Evolutionary conservation across 2,329 filamentous ascomycete species (phyloP).

Genomic region (Fusarium armeniacum): DNA sequence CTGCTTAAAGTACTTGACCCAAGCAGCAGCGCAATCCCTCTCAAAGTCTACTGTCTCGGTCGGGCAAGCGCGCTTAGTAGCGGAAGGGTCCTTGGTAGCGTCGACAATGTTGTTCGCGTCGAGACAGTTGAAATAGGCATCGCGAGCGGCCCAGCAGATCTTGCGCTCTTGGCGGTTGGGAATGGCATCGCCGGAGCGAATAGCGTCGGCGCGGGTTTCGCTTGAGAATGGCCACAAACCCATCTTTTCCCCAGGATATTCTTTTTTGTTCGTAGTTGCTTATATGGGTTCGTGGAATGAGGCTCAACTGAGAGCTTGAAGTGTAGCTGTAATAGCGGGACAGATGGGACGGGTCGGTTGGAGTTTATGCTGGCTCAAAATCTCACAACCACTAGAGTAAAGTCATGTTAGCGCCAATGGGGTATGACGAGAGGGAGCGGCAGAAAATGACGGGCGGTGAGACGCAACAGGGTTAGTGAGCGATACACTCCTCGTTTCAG

Average conservation of each 20-base stretch:
- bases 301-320: slow-evolving; percentile 20
- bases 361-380: slow-evolving; percentile 33
- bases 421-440: slow-evolving; percentile 39
- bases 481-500: slow-evolving; percentile 22
- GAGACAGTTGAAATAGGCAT: slow-evolving; percentile 89
- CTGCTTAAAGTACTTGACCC: slow-evolving; percentile 99
- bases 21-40: slow-evolving; percentile 87
- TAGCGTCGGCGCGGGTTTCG: slow-evolving; percentile 64
- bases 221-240: slow-evolving; percentile 63
- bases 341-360: slow-evolving; percentile 1
- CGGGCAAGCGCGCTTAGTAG: slow-evolving; percentile 58
- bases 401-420: slow-evolving; percentile 17
- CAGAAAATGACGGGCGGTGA: slow-evolving; percentile 39
- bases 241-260: slow-evolving; percentile 54
- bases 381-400: slow-evolving; percentile 21
- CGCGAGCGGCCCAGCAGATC: slow-evolving; percentile 90
- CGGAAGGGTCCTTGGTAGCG: slow-evolving; percentile 60
- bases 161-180: slow-evolving; percentile 87
- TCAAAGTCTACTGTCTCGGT: slow-evolving; percentile 73
- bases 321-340: slow-evolving; percentile 24
- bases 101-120: slow-evolving; percentile 87
- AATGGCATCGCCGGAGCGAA: slow-evolving; percentile 73
- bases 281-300: background rate
- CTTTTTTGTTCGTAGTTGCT: slow-evolving; percentile 3
- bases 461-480: slow-evolving; percentile 8